phyloP scores from a whole-genome alignment of 2,329 filamentous ascomycete genomes.

The Colletotrichum falcatum region DNA sequence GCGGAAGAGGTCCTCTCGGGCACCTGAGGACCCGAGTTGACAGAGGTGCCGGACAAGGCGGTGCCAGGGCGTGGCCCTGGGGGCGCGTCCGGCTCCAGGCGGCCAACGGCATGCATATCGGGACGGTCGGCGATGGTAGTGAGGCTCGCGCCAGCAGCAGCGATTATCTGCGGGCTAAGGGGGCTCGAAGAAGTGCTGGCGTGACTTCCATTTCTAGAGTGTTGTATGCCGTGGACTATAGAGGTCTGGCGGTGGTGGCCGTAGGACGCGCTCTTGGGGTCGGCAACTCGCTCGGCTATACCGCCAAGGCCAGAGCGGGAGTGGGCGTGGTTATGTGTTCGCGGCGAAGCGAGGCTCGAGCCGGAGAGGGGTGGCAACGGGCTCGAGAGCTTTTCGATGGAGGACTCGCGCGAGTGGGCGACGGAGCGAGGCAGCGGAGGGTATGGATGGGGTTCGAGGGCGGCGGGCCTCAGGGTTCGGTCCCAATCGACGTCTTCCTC shows the following conservation, averaged over 20 bases:
- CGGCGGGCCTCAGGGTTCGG: conserved; percentile 61
- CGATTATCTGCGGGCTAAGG: conserved; percentile 87
- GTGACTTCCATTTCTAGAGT: conserved; percentile 89
- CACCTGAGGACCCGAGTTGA: conserved; percentile 47
- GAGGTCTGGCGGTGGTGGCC: conserved; percentile 96
- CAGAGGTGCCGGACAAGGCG: conserved; percentile 60
- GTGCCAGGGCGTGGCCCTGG: conserved; percentile 59
- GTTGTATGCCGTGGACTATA: conserved; percentile 96
- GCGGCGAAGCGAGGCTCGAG: conserved; percentile 51
- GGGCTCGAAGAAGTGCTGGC: conserved; percentile 85
- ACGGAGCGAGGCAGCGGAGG: conserved; percentile 53
- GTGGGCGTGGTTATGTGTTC: conserved; percentile 54
- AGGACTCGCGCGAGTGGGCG: conserved; percentile 69
- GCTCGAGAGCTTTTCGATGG: conserved; percentile 63
- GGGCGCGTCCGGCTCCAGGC: conserved; percentile 58
- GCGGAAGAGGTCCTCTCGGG: conserved; percentile 61
- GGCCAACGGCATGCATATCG: conserved; percentile 62
- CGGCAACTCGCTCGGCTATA: conserved; percentile 64
- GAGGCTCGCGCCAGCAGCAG: conserved; percentile 70
- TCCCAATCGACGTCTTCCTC: conserved; percentile 63
- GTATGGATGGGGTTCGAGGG: conserved; percentile 51
- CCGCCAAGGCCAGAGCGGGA: conserved; percentile 56
- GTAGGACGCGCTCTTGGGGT: conserved; percentile 70
- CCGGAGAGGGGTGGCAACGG: conserved; percentile 38
- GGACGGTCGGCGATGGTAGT: conserved; percentile 60